A percentile compares a stretch with the other conserved stretches of the same genome.
Conservation (phyloP, 371 early-diverging fungal species). For the Mortierella sp. region DNA sequence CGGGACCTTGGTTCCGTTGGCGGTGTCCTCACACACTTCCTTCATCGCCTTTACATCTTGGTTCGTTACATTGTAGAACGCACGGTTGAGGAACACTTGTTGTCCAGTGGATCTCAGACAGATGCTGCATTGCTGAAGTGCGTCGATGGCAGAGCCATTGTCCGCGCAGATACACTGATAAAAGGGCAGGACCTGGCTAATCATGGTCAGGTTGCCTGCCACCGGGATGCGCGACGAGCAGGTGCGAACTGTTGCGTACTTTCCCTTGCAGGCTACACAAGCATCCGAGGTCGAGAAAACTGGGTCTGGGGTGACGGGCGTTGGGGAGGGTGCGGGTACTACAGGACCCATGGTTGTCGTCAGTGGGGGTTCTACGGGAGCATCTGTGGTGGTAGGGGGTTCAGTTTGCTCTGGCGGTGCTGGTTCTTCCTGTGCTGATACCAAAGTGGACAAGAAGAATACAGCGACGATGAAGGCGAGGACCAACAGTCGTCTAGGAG, state of each 20-base stretch:
- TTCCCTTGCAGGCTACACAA: constrained; percentile 18
- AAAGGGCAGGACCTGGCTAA: constrained; percentile 34
- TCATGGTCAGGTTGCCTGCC: constrained; percentile 27
- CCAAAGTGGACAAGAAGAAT: neutral
- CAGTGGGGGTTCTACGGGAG: neutral
- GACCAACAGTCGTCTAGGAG: neutral
- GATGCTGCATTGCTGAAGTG: constrained; percentile 19
- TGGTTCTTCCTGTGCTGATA: neutral
- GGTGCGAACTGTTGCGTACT: constrained; percentile 5
- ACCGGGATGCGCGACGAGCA: constrained; percentile 16
- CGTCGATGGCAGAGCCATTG: constrained; percentile 12
- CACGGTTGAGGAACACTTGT: constrained; percentile 10
- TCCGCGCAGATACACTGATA: constrained; percentile 28
- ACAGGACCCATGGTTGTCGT: constrained; percentile 4
- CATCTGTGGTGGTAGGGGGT: neutral
- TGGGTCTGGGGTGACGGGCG: constrained; percentile 10
- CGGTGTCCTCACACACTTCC: constrained; percentile 22
- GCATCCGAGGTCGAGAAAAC: constrained; percentile 28
- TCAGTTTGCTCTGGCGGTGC: neutral
- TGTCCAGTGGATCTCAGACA: constrained; percentile 31
- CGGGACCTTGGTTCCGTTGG: constrained; percentile 17
- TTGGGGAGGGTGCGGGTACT: constrained; percentile 3
- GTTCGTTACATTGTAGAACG: constrained; percentile 23
- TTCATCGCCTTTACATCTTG: constrained; percentile 26
- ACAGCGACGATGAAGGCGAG: constrained; percentile 8